phyloP scores from a whole-genome alignment of 1,284 basidiomycete species.

The Cutaneotrichosporon cyanovorans region DNA sequence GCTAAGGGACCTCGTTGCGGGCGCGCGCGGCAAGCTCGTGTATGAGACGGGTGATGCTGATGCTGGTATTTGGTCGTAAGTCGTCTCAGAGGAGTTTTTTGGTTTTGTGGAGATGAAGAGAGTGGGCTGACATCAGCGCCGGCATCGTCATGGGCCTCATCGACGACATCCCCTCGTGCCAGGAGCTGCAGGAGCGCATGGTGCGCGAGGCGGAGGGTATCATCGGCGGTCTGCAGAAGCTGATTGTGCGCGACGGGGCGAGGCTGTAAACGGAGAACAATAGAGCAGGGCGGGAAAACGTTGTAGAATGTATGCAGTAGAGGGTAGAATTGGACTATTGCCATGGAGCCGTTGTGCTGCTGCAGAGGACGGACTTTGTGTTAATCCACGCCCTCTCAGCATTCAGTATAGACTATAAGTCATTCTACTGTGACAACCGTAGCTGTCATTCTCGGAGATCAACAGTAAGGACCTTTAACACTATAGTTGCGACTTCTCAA shows the following conservation, averaged over 20 bases:
- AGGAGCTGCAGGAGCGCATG: conserved; percentile 62
- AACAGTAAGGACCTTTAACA: too few relatives aligned
- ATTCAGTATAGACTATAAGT: too few relatives aligned
- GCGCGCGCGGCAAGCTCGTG: conserved; percentile 59
- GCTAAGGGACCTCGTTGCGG: conserved; percentile 71
- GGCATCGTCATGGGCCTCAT: conserved; percentile 76
- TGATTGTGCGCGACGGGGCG: conserved; percentile 18
- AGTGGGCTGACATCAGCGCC: conserved; percentile 47
- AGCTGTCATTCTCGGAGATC: too few relatives aligned
- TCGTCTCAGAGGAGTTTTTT: conserved; percentile 1
- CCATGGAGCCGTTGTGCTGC: too few relatives aligned
- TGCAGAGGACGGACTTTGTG: too few relatives aligned
- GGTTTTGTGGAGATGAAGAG: neutral
- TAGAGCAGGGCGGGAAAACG: too few relatives aligned
- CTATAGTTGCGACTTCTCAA: too few relatives aligned
- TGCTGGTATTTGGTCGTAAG: conserved; percentile 69
- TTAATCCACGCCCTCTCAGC: too few relatives aligned
- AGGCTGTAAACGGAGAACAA: conserved; percentile 18
- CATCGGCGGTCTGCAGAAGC: conserved; percentile 51
- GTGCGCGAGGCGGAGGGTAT: conserved; percentile 70
- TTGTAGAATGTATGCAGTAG: too few relatives aligned
- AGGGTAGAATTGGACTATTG: too few relatives aligned
- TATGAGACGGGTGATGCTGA: conserved; percentile 81
- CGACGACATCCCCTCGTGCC: conserved; percentile 76
- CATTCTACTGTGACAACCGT: too few relatives aligned